Evolutionary conservation across 768 basidiomycete species (phyloP).

Genomic region (Polyporus arcularius): DNA sequence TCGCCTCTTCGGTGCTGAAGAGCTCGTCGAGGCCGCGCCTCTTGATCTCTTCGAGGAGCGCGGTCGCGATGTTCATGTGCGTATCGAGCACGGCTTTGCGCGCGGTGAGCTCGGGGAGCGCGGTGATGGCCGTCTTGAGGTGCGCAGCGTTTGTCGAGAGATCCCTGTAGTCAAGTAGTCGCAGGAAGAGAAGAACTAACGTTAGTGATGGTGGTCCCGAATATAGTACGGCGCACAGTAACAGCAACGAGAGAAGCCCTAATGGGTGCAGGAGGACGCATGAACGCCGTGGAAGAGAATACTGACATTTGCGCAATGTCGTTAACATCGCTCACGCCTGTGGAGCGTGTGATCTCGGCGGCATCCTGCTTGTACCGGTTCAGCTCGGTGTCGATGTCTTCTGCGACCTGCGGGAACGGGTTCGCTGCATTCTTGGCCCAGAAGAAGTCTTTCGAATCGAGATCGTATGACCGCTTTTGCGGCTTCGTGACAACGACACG

Average conservation of each 20-base stretch:
- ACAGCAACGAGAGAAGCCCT: no score
- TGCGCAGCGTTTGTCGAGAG: conserved; percentile 91
- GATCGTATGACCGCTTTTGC: conserved; percentile 86
- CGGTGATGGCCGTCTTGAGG: conserved; percentile 95
- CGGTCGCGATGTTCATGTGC: conserved; percentile 99
- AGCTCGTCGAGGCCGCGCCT: conserved; percentile 92
- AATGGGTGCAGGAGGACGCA: not conserved
- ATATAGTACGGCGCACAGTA: not conserved
- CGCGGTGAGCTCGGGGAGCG: conserved; percentile 93
- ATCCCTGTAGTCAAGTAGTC: conserved; percentile 53
- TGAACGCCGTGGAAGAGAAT: not conserved
- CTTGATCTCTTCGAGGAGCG: conserved; percentile 93
- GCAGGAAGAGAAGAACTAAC: not conserved
- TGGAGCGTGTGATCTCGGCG: conserved; percentile 93
- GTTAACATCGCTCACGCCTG: conserved; percentile 93
- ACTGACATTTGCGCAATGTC: conserved; percentile 92
- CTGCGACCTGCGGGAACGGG: conserved; percentile 98
- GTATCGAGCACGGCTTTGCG: conserved; percentile 96
- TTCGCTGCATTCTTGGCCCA: conserved; percentile 96
- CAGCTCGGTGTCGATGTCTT: conserved; percentile 92
- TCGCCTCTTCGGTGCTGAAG: conserved; percentile 95
- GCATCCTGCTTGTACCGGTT: conserved; percentile 95
- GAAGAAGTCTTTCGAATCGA: conserved; percentile 98
- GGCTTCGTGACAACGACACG: conserved; percentile 82
- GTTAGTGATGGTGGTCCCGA: not conserved